Percentiles rank a stretch among this genome's conserved stretches.
Conservation (phyloP, 116 monocot genomes). For the Trichopus zeylanicus region DNA sequence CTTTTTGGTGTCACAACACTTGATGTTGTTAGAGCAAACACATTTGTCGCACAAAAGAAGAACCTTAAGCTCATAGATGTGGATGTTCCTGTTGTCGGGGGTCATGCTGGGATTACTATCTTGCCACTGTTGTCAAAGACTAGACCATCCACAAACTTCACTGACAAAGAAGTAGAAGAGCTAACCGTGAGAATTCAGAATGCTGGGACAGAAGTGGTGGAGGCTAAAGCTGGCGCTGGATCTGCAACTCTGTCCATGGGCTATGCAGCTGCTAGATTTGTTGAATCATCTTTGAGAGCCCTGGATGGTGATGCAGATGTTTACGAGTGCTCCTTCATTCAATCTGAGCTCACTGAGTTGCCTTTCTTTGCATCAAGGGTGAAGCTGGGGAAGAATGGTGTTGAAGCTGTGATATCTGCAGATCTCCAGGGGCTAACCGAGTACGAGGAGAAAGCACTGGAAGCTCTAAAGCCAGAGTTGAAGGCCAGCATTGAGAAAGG, state of each 20-base stretch:
- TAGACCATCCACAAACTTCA: constrained; percentile 32
- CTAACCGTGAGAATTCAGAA: constrained; percentile 50
- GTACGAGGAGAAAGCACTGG: constrained; percentile 37
- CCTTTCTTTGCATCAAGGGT: constrained; percentile 59
- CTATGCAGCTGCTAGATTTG: constrained; percentile 55
- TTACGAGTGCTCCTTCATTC: constrained; percentile 48
- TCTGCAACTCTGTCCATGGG: constrained; percentile 64
- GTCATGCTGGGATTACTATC: constrained; percentile 55
- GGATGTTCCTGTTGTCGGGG: constrained; percentile 63
- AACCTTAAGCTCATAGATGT: constrained; percentile 48
- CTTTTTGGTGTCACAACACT: constrained; percentile 66
- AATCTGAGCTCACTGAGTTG: constrained; percentile 46
- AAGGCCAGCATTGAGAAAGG: constrained; percentile 71
- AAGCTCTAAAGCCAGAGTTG: constrained; percentile 51
- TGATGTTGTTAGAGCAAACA: constrained; percentile 64
- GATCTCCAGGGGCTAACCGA: constrained; percentile 41
- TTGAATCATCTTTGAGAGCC: constrained; percentile 52
- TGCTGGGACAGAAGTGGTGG: constrained; percentile 59
- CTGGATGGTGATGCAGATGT: constrained; percentile 57
- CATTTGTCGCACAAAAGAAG: constrained; percentile 53
- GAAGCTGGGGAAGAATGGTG: constrained; percentile 55
- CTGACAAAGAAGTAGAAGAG: constrained; percentile 35
- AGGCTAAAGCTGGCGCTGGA: constrained; percentile 66
- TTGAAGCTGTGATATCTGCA: constrained; percentile 38
- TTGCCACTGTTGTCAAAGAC: constrained; percentile 55